Percentiles rank a stretch among this genome's conserved stretches.
These are phyloP conservation scores for Candida anglica DNA, from an alignment of 805 yeast species.

Conservation along the genomic window DNA sequence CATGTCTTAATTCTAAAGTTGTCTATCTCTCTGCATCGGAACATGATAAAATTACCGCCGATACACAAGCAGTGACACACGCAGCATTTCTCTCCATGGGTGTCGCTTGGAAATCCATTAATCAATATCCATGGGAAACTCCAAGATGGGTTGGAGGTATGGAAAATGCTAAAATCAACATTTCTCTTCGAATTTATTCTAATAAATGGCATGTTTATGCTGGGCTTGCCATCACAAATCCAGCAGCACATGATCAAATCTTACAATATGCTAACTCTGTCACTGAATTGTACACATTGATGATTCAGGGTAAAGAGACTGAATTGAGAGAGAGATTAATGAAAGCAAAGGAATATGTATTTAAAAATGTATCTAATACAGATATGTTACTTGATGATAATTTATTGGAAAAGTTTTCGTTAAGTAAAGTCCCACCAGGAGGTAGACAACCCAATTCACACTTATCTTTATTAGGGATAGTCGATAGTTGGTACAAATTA, in stretches of 20 bases:
- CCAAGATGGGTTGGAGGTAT: slow-evolving; percentile 88
- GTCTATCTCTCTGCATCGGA: slow-evolving; percentile 80
- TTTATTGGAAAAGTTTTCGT: slow-evolving; percentile 72
- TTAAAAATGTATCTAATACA: slow-evolving; percentile 60
- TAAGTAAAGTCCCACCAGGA: slow-evolving; percentile 66
- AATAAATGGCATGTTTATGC: slow-evolving; percentile 99
- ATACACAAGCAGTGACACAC: slow-evolving; percentile 97
- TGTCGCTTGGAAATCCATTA: slow-evolving; percentile 80
- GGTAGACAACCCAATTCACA: slow-evolving; percentile 81
- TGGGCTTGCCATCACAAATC: slow-evolving; percentile 93
- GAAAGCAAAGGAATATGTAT: slow-evolving; percentile 71
- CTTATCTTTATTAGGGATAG: slow-evolving; percentile 82
- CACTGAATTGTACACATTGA: slow-evolving; percentile 76
- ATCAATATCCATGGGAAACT: slow-evolving; percentile 89
- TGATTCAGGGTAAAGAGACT: slow-evolving; percentile 64
- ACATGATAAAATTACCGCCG: slow-evolving; percentile 95
- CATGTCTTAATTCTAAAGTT: slow-evolving; percentile 72
- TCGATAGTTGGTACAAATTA: slow-evolving; percentile 85
- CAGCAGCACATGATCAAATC: slow-evolving; percentile 88
- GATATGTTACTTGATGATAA: slow-evolving; percentile 72
- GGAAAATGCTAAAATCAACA: slow-evolving; percentile 93
- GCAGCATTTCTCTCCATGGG: slow-evolving; percentile 98
- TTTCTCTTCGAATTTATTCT: slow-evolving; percentile 83
- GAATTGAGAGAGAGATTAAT: slow-evolving; percentile 56
- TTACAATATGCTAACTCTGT: slow-evolving; percentile 84